phyloP scores from a whole-genome alignment of 805 yeast species.

The Candida manassasensis region DNA sequence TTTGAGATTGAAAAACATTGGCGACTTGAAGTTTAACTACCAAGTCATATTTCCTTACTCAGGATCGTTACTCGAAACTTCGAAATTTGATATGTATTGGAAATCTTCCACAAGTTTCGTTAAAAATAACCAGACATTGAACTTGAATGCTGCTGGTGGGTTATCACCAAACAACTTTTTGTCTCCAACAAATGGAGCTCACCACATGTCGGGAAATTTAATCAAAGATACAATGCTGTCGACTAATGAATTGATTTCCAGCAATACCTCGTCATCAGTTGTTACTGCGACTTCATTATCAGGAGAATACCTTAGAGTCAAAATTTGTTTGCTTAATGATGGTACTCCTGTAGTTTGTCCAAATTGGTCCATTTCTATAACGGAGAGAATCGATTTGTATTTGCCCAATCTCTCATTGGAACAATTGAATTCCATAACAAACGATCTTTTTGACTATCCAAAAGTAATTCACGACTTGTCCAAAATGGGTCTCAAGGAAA shows the following conservation, averaged over 20 bases:
- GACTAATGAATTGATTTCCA: slow-evolving; percentile 16
- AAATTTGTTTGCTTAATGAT: slow-evolving; percentile 71
- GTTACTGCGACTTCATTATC: slow-evolving; percentile 88
- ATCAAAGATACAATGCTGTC: slow-evolving; percentile 10
- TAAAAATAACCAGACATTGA: slow-evolving; percentile 23
- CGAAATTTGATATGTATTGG: slow-evolving; percentile 96
- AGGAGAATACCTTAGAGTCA: slow-evolving; percentile 71
- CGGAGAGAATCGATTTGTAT: slow-evolving; percentile 51
- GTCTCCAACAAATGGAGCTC: slow-evolving; percentile 24
- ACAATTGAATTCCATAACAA: slow-evolving; percentile 39
- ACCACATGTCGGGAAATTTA: neutral
- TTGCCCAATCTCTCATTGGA: slow-evolving; percentile 54
- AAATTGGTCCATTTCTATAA: slow-evolving; percentile 48
- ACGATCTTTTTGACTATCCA: slow-evolving; percentile 35
- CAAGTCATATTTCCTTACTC: slow-evolving; percentile 86
- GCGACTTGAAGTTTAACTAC: slow-evolving; percentile 70
- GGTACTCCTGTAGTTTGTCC: slow-evolving; percentile 85
- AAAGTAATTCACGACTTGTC: slow-evolving; percentile 36
- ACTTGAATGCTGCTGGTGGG: slow-evolving; percentile 34
- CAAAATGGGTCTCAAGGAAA: slow-evolving; percentile 31
- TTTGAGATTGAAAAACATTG: slow-evolving; percentile 73
- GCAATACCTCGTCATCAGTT: slow-evolving; percentile 45
- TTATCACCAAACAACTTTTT: slow-evolving; percentile 39
- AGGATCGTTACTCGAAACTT: slow-evolving; percentile 78
- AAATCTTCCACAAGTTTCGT: slow-evolving; percentile 69